Base-by-base conservation (phyloP, 352 stramenopile species). In the Phytophthora sansomeana region DNA sequence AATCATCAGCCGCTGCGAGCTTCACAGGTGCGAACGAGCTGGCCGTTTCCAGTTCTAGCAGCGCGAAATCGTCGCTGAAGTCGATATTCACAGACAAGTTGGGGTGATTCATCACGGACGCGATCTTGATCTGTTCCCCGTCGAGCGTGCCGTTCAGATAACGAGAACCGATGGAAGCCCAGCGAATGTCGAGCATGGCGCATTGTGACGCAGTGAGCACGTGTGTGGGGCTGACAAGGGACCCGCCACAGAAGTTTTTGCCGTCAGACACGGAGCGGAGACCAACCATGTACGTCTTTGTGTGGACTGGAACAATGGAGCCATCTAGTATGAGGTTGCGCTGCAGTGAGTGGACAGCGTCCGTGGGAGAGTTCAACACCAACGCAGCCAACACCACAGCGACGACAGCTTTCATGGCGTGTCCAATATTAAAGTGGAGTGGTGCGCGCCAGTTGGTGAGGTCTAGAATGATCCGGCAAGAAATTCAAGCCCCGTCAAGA, bases 11-110 rank as follows among this genome's bases (percentile, higher is more conserved):
- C n/a, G 36, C 47, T 1, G 53, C 67, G 16, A 77, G 49, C 44
- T 30, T 33, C 16, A 80, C 52, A 19, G 75, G 75, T 32, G 64
- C 48, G 26, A 64, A 65, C n/a, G 43, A 74, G 48, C 59, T 75
- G 2, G 48, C 51, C 0, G 5, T 47, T 13, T 68, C 65, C 17
- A 89, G 61, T 32, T 83, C 67, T n/a, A 87, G 53, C 13, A 87
- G 52, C 13, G 46, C 67, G 49, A 55, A 86, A 70, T 33, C 36
- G 29, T 46, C 28, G 44, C 56, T 36, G 24, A 21, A 53, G 6
- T 28, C 24, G 14, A 36, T 16, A 28, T 53, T 53, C 5, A 26
- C 46, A 14, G 46, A 53, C 14, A 38, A 53, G 16, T 53, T 19
- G 26, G 57, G 16, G 21, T 24, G 21, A 24, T 24, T 24, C 21